phyloP scores from a whole-genome alignment of 2,329 filamentous ascomycete species.

The Whalleya microplaca region DNA sequence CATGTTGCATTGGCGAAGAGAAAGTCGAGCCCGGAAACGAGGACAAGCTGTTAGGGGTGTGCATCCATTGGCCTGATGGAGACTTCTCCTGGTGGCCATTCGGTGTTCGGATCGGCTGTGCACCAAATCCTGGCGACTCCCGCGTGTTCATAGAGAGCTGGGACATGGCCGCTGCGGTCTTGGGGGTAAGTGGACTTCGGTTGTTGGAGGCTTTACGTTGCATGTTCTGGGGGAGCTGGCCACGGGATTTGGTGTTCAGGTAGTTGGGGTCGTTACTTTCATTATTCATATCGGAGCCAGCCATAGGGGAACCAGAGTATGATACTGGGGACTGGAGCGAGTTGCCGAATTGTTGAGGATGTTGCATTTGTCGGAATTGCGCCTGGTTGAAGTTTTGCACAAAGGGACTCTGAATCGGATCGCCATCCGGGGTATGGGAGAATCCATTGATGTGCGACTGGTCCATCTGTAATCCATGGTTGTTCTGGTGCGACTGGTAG shows the following conservation, averaged over 20 bases:
- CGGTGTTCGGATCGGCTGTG: slow-evolving; percentile 76
- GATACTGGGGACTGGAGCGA: slow-evolving; percentile 58
- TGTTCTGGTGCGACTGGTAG: slow-evolving; percentile 60
- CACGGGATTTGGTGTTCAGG: slow-evolving; percentile 60
- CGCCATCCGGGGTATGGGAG: slow-evolving; percentile 89
- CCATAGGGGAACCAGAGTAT: slow-evolving; percentile 54
- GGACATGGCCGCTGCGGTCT: slow-evolving; percentile 73
- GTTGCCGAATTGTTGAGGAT: slow-evolving; percentile 58
- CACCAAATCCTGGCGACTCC: slow-evolving; percentile 72
- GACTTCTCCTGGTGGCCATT: slow-evolving; percentile 76
- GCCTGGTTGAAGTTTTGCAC: slow-evolving; percentile 76
- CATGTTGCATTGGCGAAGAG: slow-evolving; percentile 75
- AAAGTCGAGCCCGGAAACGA: slow-evolving; percentile 90
- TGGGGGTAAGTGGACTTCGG: slow-evolving; percentile 82
- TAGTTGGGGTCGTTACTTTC: slow-evolving; percentile 58
- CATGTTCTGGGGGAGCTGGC: slow-evolving; percentile 64
- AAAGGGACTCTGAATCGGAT: slow-evolving; percentile 90
- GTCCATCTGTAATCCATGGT: slow-evolving; percentile 62
- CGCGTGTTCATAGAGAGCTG: slow-evolving; percentile 69
- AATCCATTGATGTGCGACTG: slow-evolving; percentile 76
- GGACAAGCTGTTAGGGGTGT: slow-evolving; percentile 79
- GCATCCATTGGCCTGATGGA: slow-evolving; percentile 86
- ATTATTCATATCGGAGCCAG: slow-evolving; percentile 53
- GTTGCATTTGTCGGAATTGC: slow-evolving; percentile 72
- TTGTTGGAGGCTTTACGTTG: slow-evolving; percentile 75